A percentile compares a stretch with the other conserved stretches of the same genome.
These are phyloP conservation scores for Syncephalis fuscata DNA, from an alignment of 371 early-diverging fungal genomes.

Conservation along the genomic window DNA sequence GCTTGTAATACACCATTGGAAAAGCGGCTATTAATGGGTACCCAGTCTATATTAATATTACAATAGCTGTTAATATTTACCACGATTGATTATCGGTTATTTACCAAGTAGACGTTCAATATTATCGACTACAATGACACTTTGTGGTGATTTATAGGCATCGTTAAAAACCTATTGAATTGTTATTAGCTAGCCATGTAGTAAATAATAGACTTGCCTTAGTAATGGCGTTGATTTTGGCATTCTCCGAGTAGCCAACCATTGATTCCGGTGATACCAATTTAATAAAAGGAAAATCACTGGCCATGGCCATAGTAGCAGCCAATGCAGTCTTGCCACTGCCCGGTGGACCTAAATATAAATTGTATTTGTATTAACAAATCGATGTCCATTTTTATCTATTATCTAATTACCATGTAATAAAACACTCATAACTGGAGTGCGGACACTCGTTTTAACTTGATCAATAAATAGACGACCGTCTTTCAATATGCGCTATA, in stretches of 20 bases:
- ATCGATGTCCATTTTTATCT: not conserved
- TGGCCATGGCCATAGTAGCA: conserved; percentile 85
- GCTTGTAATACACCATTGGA: conserved; percentile 95
- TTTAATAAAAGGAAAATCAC: conserved; percentile 97
- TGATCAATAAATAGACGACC: conserved; percentile 75
- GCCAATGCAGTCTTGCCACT: conserved; percentile 97
- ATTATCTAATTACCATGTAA: conserved; percentile 40
- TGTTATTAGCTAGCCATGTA: not conserved
- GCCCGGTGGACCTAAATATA: conserved; percentile 53
- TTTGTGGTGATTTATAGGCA: conserved; percentile 93
- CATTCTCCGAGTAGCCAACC: conserved; percentile 89
- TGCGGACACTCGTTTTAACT: conserved; percentile 62
- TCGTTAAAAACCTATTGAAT: conserved; percentile 68
- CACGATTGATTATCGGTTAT: not conserved
- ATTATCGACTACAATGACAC: conserved; percentile 94
- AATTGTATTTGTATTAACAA: conserved; percentile 1
- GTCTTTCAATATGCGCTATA: conserved; percentile 55
- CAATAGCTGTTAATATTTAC: not conserved
- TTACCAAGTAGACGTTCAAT: conserved; percentile 84
- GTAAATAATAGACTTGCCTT: conserved; percentile 25
- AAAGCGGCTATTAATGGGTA: conserved; percentile 96
- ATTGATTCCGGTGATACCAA: conserved; percentile 94
- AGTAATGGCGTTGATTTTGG: conserved; percentile 87
- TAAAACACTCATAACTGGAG: conserved; percentile 77
- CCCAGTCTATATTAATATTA: conserved; percentile 97